These are phyloP conservation scores for Claviceps citrina DNA, from an alignment of 2,329 filamentous ascomycete species.

Conservation along the genomic window DNA sequence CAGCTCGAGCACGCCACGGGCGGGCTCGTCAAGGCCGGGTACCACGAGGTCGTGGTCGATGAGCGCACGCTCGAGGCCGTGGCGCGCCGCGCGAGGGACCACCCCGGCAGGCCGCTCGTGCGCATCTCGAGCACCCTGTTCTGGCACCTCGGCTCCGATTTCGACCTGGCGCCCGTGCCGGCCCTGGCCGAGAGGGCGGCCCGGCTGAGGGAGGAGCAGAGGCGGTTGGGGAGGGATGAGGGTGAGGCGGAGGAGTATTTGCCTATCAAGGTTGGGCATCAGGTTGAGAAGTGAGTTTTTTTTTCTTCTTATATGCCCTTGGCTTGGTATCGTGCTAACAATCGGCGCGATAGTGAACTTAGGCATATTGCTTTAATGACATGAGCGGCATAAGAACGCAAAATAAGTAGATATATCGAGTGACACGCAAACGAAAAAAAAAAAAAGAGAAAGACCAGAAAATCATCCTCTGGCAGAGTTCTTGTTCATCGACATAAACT, in stretches of 20 bases:
- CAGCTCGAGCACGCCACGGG: slow-evolving; percentile 47
- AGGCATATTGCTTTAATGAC: slow-evolving; percentile 39
- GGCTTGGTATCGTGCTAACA: background rate
- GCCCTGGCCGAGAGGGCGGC: slow-evolving; percentile 29
- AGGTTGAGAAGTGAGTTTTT: slow-evolving; percentile 37
- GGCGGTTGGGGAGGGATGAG: slow-evolving; percentile 36
- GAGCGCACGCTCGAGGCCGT: slow-evolving; percentile 34
- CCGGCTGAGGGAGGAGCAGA: slow-evolving; percentile 30
- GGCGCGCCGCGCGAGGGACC: slow-evolving; percentile 23
- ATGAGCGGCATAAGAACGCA: slow-evolving; percentile 10
- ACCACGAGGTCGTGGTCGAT: slow-evolving; percentile 46
- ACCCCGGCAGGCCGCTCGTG: slow-evolving; percentile 35
- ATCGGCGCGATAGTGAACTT: slow-evolving; percentile 24
- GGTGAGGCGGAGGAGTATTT: slow-evolving; percentile 33
- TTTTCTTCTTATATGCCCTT: background rate
- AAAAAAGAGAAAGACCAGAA: too few species aligned
- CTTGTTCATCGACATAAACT: too few species aligned
- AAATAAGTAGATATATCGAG: too few species aligned
- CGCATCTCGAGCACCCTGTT: slow-evolving; percentile 47
- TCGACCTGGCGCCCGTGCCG: slow-evolving; percentile 37
- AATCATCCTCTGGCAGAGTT: too few species aligned
- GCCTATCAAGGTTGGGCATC: slow-evolving; percentile 42
- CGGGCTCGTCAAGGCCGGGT: slow-evolving; percentile 45
- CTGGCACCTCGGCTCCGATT: slow-evolving; percentile 44
- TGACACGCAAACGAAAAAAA: too few species aligned